Evolutionary conservation across 2,329 filamentous ascomycete species (phyloP).

Genomic region (Paecilomyces sp.): DNA sequence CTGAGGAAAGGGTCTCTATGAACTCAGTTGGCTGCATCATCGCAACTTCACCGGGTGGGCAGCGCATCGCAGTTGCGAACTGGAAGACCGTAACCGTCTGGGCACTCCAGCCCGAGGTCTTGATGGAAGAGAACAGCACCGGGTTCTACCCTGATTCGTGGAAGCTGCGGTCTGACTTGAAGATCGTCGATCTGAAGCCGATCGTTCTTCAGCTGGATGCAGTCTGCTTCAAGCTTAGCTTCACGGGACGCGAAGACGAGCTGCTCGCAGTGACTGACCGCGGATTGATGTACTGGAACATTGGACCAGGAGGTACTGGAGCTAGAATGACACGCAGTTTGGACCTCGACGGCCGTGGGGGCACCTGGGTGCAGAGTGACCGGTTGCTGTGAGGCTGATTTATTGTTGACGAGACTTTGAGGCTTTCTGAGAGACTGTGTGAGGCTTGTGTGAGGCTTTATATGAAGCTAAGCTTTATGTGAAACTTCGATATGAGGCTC

Average conservation of each 20-base stretch:
- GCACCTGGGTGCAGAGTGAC: neutral
- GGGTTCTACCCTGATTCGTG: slow-evolving; percentile 26
- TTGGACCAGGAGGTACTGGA: slow-evolving; percentile 22
- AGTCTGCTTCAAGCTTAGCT: slow-evolving; percentile 31
- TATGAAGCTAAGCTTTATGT: no score
- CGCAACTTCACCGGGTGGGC: slow-evolving; percentile 26
- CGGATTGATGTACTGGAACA: slow-evolving; percentile 31
- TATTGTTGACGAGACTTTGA: no score
- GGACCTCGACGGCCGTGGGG: neutral
- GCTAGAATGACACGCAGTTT: slow-evolving; percentile 8
- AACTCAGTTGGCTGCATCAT: slow-evolving; percentile 32
- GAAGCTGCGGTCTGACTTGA: slow-evolving; percentile 9
- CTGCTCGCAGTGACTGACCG: slow-evolving; percentile 35
- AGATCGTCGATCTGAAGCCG: slow-evolving; percentile 23
- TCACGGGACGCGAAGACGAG: slow-evolving; percentile 29
- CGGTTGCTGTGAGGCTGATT: neutral
- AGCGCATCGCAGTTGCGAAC: slow-evolving; percentile 33
- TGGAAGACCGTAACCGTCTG: slow-evolving; percentile 38
- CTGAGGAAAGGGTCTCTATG: slow-evolving; percentile 12
- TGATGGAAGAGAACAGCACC: slow-evolving; percentile 23
- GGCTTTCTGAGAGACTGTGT: no score
- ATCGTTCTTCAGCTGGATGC: slow-evolving; percentile 26
- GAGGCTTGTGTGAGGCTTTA: no score
- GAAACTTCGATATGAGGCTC: no score
- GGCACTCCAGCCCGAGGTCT: slow-evolving; percentile 28